Evolutionary conservation across 805 yeast genomes (phyloP).

Genomic region (Wickerhamiella brachini): DNA sequence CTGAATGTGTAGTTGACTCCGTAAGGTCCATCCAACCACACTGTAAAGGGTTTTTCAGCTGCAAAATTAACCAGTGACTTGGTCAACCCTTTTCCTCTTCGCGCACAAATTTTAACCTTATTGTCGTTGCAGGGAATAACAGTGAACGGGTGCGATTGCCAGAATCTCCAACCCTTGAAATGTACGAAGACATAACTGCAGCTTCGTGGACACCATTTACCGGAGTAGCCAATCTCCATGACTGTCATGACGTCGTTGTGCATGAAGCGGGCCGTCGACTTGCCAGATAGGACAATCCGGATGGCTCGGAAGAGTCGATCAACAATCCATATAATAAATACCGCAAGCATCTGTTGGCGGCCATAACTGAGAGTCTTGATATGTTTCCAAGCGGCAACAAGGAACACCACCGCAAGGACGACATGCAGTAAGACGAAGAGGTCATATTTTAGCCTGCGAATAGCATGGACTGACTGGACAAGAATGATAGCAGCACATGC

Average conservation of each 20-base stretch:
- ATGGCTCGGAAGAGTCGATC: constrained; percentile 46
- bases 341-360: constrained; percentile 7
- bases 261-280: constrained; percentile 13
- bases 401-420: constrained; percentile 38
- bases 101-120: constrained; percentile 7
- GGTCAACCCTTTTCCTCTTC: constrained; percentile 13
- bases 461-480: constrained; percentile 35
- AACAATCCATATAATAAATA: constrained; percentile 51
- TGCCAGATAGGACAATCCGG: constrained; percentile 43
- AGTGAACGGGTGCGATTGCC: constrained; percentile 69
- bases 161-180: constrained; percentile 35
- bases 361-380: constrained; percentile 9
- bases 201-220: constrained; percentile 33
- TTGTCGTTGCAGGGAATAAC: constrained; percentile 18
- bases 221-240: constrained; percentile 27
- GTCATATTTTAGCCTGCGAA: constrained; percentile 46
- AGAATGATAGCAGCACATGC: constrained; percentile 30
- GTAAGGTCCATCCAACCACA: constrained; percentile 47
- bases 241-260: constrained; percentile 23
- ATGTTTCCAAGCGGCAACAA: constrained; percentile 50
- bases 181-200: constrained; percentile 46
- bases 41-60: constrained; percentile 21
- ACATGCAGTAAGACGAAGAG: constrained; percentile 43
- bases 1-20: constrained; percentile 26
- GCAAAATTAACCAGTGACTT: constrained; percentile 2